Conservation (phyloP, 2,329 filamentous ascomycete species). For the Knoxdaviesia proteae region DNA sequence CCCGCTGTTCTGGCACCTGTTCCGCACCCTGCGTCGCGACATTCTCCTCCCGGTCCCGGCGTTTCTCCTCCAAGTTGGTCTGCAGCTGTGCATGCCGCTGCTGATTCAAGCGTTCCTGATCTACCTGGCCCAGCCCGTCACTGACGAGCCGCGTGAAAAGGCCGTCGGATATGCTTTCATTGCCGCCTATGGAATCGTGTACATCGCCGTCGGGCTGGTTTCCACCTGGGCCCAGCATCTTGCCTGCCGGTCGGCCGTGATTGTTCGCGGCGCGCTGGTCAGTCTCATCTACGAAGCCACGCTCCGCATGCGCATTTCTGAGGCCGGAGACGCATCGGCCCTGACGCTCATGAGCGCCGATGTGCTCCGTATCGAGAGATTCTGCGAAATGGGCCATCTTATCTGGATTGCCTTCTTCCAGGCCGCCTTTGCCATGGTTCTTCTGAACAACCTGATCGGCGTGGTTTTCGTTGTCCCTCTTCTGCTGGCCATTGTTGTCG, state of each 20-base stretch:
- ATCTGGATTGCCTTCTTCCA: conserved; percentile 20
- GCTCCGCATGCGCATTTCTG: conserved; percentile 11
- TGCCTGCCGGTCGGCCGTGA: conserved; percentile 12
- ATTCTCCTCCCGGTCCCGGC: conserved; percentile 16
- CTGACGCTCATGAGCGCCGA: conserved; percentile 27
- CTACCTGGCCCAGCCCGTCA: conserved; percentile 11
- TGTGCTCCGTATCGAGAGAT: conserved; percentile 18
- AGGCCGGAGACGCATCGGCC: conserved; percentile 17
- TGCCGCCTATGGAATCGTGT: conserved; percentile 18
- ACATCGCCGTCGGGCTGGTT: conserved; percentile 18
- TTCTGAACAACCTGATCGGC: conserved; percentile 25
- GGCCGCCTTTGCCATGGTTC: conserved; percentile 21
- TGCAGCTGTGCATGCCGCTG: conserved; percentile 21
- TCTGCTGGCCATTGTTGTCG: conserved; percentile 6
- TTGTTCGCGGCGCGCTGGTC: conserved; percentile 14
- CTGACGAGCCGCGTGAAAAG: neutral
- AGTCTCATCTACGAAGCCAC: conserved; percentile 15
- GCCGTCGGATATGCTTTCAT: conserved; percentile 19
- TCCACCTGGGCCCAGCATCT: conserved; percentile 18
- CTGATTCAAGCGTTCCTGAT: conserved; percentile 17
- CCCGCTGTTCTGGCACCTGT: conserved; percentile 11
- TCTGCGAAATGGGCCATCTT: conserved; percentile 16
- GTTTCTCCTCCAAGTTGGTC: conserved; percentile 16
- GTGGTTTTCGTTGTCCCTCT: conserved; percentile 25
- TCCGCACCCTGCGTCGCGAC: conserved; percentile 11